Evolutionary conservation across 2,329 filamentous ascomycete genomes (phyloP).

Genomic region (Reticulascus tulasneorum): DNA sequence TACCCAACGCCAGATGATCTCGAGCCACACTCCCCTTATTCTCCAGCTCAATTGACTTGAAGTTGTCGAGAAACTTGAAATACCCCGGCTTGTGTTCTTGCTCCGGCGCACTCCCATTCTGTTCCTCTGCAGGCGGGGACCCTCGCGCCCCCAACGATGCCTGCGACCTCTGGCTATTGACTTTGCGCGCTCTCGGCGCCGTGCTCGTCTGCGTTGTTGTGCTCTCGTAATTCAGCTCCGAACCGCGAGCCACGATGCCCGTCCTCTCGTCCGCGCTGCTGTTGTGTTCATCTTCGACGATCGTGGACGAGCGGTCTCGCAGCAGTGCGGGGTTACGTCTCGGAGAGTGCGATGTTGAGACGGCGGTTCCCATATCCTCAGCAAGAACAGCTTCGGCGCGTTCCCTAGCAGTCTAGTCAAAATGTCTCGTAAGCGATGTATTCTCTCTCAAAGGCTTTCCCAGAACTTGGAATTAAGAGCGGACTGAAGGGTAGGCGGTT

Average conservation of each 20-base stretch:
- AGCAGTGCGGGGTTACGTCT: too few relatives aligned
- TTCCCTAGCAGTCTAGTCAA: slow-evolving; percentile 38
- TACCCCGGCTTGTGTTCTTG: slow-evolving; percentile 44
- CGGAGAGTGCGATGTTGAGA: slow-evolving; percentile 13
- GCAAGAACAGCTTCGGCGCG: slow-evolving; percentile 39
- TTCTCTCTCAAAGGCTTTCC: neutral
- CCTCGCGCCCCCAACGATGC: neutral
- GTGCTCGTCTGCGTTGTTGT: slow-evolving; percentile 21
- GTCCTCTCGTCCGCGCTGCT: slow-evolving; percentile 36
- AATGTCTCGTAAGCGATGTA: too few relatives aligned
- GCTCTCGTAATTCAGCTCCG: slow-evolving; percentile 35
- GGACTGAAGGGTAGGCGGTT: neutral
- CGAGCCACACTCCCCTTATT: slow-evolving; percentile 82
- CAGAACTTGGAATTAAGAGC: slow-evolving; percentile 4
- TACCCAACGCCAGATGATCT: slow-evolving; percentile 78
- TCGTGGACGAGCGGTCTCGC: slow-evolving; percentile 13
- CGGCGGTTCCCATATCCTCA: slow-evolving; percentile 29
- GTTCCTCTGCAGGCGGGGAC: neutral
- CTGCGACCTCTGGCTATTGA: slow-evolving; percentile 13
- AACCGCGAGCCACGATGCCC: slow-evolving; percentile 30
- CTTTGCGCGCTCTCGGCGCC: slow-evolving; percentile 17
- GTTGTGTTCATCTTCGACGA: slow-evolving; percentile 16
- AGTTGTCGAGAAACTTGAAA: slow-evolving; percentile 40
- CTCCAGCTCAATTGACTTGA: slow-evolving; percentile 69
- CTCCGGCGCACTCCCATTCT: slow-evolving; percentile 10